A percentile compares a stretch with the other conserved stretches of the same genome.
Conservation (phyloP, 306 rosid genomes). For the Cucumis cinereus region DNA sequence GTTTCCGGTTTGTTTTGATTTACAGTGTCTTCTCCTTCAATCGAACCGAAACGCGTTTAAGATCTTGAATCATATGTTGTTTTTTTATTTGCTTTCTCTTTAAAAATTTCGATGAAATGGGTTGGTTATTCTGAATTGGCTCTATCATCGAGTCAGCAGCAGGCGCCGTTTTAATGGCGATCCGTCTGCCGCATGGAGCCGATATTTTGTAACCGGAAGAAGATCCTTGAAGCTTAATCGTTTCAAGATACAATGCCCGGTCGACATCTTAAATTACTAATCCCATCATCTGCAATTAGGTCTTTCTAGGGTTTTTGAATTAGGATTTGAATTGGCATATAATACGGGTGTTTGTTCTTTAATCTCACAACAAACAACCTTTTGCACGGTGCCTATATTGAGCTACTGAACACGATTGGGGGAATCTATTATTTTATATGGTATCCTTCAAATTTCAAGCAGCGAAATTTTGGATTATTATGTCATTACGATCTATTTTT, state of each 20-base stretch:
- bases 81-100: background rate
- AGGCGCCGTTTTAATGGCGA: slow-evolving; percentile 35
- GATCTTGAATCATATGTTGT: background rate
- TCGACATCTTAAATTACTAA: background rate
- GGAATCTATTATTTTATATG: slow-evolving; percentile 3
- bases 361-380: slow-evolving; percentile 37
- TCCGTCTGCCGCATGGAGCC: slow-evolving; percentile 86
- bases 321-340: slow-evolving; percentile 12
- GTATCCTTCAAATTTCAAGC: slow-evolving; percentile 36
- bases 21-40: background rate
- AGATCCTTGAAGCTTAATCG: slow-evolving; percentile 47
- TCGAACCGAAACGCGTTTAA: background rate
- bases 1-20: background rate
- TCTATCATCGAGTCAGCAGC: slow-evolving; percentile 70
- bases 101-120: background rate
- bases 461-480: slow-evolving; percentile 15
- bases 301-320: background rate
- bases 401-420: slow-evolving; percentile 46
- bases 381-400: slow-evolving; percentile 40
- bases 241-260: slow-evolving; percentile 50
- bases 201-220: slow-evolving; percentile 30
- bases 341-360: slow-evolving; percentile 65
- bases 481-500: too few species aligned
- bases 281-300: background rate
- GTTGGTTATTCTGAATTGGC: slow-evolving; percentile 14